Evolutionary conservation across 345 rosid species (phyloP), one percentile per base, ranked within the genome.

Genomic region (Excoecaria cochinchinensis): DNA sequence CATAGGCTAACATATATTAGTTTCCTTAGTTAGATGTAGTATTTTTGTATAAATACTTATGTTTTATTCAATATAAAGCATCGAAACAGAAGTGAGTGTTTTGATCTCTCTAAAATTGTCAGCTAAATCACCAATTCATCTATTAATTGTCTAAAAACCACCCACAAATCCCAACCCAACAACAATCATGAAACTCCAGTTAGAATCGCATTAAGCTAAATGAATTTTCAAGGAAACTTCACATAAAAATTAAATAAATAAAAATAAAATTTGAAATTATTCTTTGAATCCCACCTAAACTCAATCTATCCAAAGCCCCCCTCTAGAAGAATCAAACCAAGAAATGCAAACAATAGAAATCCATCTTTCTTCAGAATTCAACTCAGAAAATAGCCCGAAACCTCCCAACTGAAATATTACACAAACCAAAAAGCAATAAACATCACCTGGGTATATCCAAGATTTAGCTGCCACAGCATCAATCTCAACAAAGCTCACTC

Each of bases 391-490:
- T 36, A 8, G 22, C 40, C 66, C 14, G 50, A 40, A 59, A 25
- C 24, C 17, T 4, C 46, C 14, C 25, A 59, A 69, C 5, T n/a
- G 1, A 1, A 60, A 42, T 21, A 50, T 60, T 58, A n/a, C 16
- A 56, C 0, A 46, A 44, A 68, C 70, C 19, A 50, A 24, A 56
- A 55, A 69, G 36, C 24, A 12, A 52, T 40, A n/a, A 69, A 36
- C 8, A 19, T 62, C 61, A 92, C 99, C 94, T 82, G 97, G 99
- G 75, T 92, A 95, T 56, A 94, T 89, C 99, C 97, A 94, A 42
- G 95, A 87, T 75, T 86, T 86, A 63, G 94, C 95, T 5, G 99
- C 84, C 79, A 88, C 93, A 0, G 84, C 77, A 87, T 94, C 97
- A 76, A 91, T 89, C 21, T 70, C 82, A 58, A 90, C 79, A 56